These are phyloP conservation scores for Pseudohalonectria lignicola DNA, from an alignment of 2,329 filamentous ascomycete genomes.

Conservation along the genomic window DNA sequence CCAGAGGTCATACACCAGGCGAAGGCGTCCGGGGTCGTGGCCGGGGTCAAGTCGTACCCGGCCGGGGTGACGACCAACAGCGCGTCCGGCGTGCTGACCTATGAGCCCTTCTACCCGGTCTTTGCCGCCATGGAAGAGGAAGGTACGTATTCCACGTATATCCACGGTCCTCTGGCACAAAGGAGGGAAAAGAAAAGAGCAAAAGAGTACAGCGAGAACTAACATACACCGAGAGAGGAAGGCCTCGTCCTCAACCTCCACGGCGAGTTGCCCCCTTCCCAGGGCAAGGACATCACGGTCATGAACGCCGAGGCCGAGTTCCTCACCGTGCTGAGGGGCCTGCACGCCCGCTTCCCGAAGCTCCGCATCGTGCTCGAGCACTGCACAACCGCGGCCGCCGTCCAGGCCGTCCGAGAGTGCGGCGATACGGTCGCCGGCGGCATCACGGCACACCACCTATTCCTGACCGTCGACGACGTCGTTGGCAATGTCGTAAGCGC, in stretches of 20 bases:
- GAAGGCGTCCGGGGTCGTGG: constrained; percentile 53
- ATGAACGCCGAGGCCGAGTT: constrained; percentile 67
- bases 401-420: constrained; percentile 67
- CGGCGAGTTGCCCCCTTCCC: constrained; percentile 56
- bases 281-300: constrained; percentile 31
- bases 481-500: not conserved
- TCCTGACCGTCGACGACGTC: constrained; percentile 30
- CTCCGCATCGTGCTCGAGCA: constrained; percentile 63
- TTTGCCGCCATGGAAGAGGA: constrained; percentile 84
- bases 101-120: constrained; percentile 63
- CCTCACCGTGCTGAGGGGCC: constrained; percentile 63
- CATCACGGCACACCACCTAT: constrained; percentile 81
- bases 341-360: constrained; percentile 66
- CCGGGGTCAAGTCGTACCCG: constrained; percentile 63
- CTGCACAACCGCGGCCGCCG: constrained; percentile 73
- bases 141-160: too few species aligned
- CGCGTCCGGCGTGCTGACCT: constrained; percentile 44
- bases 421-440: constrained; percentile 67
- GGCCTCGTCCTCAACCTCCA: constrained; percentile 70
- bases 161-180: too few species aligned
- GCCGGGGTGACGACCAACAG: constrained; percentile 55
- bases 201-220: too few species aligned
- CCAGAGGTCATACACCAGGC: constrained; percentile 63
- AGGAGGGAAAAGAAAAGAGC: too few species aligned
- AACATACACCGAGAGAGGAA: too few species aligned